phyloP scores from a whole-genome alignment of 164 flowering plant species.

The Chimonanthus salicifolius region DNA sequence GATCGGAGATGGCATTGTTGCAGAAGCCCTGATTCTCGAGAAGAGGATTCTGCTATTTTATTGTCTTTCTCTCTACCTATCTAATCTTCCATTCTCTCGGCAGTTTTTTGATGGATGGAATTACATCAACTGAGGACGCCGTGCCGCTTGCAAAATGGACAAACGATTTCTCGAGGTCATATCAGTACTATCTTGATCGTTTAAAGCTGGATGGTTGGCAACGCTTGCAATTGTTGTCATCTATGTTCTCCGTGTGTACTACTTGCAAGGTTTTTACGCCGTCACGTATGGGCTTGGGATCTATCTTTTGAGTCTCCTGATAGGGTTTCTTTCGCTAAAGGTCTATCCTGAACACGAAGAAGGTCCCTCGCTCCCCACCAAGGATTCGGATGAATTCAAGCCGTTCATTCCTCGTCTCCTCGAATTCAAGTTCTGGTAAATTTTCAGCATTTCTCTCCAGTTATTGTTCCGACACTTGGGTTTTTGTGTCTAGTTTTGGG shows the following conservation, averaged over 20 bases:
- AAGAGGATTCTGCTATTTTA: neutral
- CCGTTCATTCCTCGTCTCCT: conserved; percentile 90
- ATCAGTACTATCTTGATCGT: conserved; percentile 68
- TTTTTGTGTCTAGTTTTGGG: too few species aligned
- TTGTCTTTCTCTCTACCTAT: neutral
- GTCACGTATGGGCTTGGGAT: conserved; percentile 72
- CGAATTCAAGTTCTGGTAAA: conserved; percentile 86
- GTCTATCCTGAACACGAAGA: conserved; percentile 80
- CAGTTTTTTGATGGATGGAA: conserved; percentile 35
- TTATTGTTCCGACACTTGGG: too few species aligned
- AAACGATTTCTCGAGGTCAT: conserved; percentile 48
- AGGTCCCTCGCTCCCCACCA: conserved; percentile 73
- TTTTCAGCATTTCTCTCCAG: too few species aligned
- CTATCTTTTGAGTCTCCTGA: conserved; percentile 66
- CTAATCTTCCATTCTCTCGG: neutral
- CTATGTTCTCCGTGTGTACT: conserved; percentile 56
- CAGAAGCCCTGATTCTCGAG: neutral
- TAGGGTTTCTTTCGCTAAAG: conserved; percentile 81
- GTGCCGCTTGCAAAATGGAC: conserved; percentile 61
- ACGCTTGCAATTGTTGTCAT: conserved; percentile 47
- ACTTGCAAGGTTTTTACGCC: conserved; percentile 67
- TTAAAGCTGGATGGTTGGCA: conserved; percentile 85
- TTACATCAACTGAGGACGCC: conserved; percentile 29
- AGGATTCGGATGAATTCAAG: conserved; percentile 76
- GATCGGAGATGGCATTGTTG: neutral